These are phyloP conservation scores for Brassica nigra DNA, from an alignment of 345 rosid species.

Conservation along the genomic window DNA sequence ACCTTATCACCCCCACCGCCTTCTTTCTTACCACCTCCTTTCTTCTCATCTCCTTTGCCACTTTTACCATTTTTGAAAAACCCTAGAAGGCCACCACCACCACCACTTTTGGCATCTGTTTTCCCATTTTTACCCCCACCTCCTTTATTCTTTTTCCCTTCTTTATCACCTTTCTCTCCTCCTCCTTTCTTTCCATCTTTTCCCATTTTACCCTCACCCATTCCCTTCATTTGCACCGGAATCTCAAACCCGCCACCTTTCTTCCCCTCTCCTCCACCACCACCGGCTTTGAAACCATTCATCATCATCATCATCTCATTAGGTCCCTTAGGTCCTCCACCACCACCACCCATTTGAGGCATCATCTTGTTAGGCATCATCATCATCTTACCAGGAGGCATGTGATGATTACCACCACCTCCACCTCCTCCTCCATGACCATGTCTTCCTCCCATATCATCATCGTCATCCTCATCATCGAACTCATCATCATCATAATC, in stretches of 20 bases:
- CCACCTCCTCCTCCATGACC: slow-evolving; percentile 47
- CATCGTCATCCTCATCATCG: slow-evolving; percentile 54
- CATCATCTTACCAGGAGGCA: slow-evolving; percentile 48
- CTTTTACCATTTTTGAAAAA: slow-evolving; percentile 55
- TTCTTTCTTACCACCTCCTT: slow-evolving; percentile 38
- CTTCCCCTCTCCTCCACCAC: slow-evolving; percentile 40
- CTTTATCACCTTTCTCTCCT: slow-evolving; percentile 42
- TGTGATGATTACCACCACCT: slow-evolving; percentile 42
- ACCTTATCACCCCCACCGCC: slow-evolving; percentile 45
- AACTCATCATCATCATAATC: slow-evolving; percentile 56
- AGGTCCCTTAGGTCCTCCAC: slow-evolving; percentile 40
- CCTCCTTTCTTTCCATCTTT: slow-evolving; percentile 47
- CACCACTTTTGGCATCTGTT: slow-evolving; percentile 40
- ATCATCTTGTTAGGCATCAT: slow-evolving; percentile 44
- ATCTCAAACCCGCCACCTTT: slow-evolving; percentile 62
- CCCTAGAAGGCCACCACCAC: slow-evolving; percentile 45
- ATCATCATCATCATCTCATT: slow-evolving; percentile 55
- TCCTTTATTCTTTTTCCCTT: slow-evolving; percentile 45
- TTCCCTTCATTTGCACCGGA: slow-evolving; percentile 57
- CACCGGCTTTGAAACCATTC: slow-evolving; percentile 47
- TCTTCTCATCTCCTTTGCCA: slow-evolving; percentile 36
- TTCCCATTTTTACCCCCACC: slow-evolving; percentile 48
- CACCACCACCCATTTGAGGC: slow-evolving; percentile 42
- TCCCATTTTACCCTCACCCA: slow-evolving; percentile 45
- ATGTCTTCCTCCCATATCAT: slow-evolving; percentile 50